These are phyloP conservation scores for Dipsacomyces acuminosporus DNA, from an alignment of 371 early-diverging fungal species.

Conservation along the genomic window DNA sequence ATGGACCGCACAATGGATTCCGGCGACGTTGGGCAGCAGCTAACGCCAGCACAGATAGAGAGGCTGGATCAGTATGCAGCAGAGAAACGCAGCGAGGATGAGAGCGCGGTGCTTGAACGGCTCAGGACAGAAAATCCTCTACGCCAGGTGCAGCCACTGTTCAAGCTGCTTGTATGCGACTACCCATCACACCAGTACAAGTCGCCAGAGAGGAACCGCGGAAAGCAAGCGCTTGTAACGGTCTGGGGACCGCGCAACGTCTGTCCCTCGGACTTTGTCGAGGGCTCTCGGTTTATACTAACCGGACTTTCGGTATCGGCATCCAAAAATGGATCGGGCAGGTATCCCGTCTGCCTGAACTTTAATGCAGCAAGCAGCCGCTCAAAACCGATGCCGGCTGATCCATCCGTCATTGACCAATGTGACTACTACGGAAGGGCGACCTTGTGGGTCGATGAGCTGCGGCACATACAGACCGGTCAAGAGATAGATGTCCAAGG, in stretches of 20 bases:
- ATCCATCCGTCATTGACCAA: slow-evolving; percentile 8
- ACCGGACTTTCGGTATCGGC: slow-evolving; percentile 19
- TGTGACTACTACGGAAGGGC: slow-evolving; percentile 20
- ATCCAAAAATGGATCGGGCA: not conserved
- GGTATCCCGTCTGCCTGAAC: slow-evolving; percentile 11
- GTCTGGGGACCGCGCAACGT: slow-evolving; percentile 28
- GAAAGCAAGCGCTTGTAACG: slow-evolving; percentile 14
- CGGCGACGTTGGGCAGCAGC: slow-evolving; percentile 1
- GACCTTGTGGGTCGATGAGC: slow-evolving; percentile 21
- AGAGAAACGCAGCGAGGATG: slow-evolving; percentile 1
- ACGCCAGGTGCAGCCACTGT: slow-evolving; percentile 21
- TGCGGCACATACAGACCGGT: slow-evolving; percentile 7
- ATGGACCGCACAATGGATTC: slow-evolving; percentile 4
- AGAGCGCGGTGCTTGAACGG: not conserved
- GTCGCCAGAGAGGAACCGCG: not conserved
- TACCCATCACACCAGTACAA: slow-evolving; percentile 24
- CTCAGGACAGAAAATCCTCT: slow-evolving; percentile 14
- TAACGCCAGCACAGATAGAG: not conserved
- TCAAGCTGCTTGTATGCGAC: slow-evolving; percentile 38
- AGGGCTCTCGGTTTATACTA: slow-evolving; percentile 24
- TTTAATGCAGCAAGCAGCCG: slow-evolving; percentile 8
- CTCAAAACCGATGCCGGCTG: slow-evolving; percentile 11
- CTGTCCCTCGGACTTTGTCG: slow-evolving; percentile 15
- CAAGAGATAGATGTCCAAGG: slow-evolving; percentile 35
- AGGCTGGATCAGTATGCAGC: not conserved